These are phyloP conservation scores for Pneumocystis carinii DNA, from an alignment of 1,139 yeast genomes.

Conservation along the genomic window DNA sequence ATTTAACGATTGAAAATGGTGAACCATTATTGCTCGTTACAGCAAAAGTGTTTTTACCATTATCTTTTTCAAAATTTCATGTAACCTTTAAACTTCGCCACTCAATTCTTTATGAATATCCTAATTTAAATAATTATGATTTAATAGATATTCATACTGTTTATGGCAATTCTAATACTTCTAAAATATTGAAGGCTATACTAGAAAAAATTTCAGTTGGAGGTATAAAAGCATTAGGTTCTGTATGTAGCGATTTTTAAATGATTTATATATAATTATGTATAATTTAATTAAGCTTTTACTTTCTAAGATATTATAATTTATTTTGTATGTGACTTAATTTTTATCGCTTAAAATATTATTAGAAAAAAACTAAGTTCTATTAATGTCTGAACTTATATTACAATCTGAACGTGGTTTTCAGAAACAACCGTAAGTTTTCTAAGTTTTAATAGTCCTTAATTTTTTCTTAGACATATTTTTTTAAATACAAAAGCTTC, in stretches of 20 bases:
- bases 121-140: background rate
- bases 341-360: background rate
- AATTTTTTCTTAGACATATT: slow-evolving; percentile 54
- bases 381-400: background rate
- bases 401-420: slow-evolving; percentile 99
- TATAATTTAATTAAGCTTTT: background rate
- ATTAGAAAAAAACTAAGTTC: background rate
- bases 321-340: background rate
- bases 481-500: slow-evolving; percentile 99
- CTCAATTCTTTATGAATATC: background rate
- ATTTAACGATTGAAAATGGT: background rate
- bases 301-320: background rate
- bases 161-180: background rate
- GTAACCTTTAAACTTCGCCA: background rate
- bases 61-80: background rate
- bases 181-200: background rate
- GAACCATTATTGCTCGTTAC: background rate
- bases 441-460: background rate
- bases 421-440: slow-evolving; percentile 50
- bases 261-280: background rate
- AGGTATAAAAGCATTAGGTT: background rate
- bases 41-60: background rate
- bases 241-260: background rate
- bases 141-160: background rate
- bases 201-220: background rate